Conservation (phyloP, 768 basidiomycete species). For the Rhodotorula sphaerocarpa region DNA sequence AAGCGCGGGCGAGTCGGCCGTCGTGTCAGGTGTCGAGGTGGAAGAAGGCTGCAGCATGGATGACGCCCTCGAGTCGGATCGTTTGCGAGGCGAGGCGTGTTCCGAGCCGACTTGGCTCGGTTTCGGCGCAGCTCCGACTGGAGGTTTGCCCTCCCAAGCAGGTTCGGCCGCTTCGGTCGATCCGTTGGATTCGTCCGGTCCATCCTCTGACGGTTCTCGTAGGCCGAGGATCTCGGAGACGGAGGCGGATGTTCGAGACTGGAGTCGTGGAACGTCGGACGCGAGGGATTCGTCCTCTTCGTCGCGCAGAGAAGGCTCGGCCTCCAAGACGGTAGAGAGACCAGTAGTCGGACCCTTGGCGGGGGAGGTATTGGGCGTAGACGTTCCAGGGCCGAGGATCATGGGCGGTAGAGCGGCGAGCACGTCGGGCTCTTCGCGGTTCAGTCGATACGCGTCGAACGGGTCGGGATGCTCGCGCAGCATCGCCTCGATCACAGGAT, state of each 20-base stretch:
- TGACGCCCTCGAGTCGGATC: no score
- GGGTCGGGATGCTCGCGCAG: constrained; percentile 34
- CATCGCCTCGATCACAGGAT: constrained; percentile 33
- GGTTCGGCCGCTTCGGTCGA: not conserved
- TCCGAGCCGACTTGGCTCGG: no score
- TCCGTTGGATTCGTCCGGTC: no score
- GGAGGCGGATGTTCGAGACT: constrained; percentile 1
- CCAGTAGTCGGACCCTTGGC: not conserved
- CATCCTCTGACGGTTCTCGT: not conserved
- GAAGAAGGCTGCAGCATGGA: not conserved
- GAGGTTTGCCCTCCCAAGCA: no score
- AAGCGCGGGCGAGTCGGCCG: constrained; percentile 5
- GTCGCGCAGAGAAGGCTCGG: not conserved
- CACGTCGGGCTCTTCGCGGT: constrained; percentile 31
- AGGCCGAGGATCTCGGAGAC: constrained; percentile 25
- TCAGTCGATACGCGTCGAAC: constrained; percentile 32
- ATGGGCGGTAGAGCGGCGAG: constrained; percentile 33
- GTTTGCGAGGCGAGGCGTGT: no score
- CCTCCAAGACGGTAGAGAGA: not conserved
- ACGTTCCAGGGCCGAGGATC: constrained; percentile 8
- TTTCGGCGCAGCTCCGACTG: no score
- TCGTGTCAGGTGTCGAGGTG: not conserved
- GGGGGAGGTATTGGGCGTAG: not conserved
- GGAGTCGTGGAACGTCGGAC: not conserved
- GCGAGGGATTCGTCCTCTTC: not conserved